Conservation (phyloP, 1,284 basidiomycete genomes). For the Tetrapyrgos nigripes region DNA sequence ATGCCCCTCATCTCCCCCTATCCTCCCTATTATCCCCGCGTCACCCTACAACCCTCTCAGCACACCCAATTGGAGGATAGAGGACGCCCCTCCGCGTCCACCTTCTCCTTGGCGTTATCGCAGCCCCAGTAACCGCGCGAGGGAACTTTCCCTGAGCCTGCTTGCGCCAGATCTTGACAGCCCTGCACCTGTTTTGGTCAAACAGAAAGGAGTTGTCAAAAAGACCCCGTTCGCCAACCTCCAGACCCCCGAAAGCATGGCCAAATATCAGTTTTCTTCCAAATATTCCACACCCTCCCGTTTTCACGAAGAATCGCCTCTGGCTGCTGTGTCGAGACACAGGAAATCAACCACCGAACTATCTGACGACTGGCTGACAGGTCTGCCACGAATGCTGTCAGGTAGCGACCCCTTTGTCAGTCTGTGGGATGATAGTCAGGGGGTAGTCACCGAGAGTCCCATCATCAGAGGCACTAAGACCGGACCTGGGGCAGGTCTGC, state of each 20-base stretch:
- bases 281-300: slow-evolving; percentile 27
- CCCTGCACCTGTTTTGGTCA: slow-evolving; percentile 6
- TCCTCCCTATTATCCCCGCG: slow-evolving; percentile 49
- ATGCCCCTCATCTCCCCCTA: slow-evolving; percentile 30
- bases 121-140: slow-evolving; percentile 69
- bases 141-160: slow-evolving; percentile 69
- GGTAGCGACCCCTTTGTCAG: slow-evolving; percentile 18
- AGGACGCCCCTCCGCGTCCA: slow-evolving; percentile 62
- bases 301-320: slow-evolving; percentile 39
- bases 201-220: slow-evolving; percentile 7
- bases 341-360: slow-evolving; percentile 45
- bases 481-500: slow-evolving; percentile 57
- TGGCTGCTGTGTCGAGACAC: slow-evolving; percentile 27
- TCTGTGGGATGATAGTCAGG: slow-evolving; percentile 40
- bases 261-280: slow-evolving; percentile 33
- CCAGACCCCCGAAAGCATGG: slow-evolving; percentile 42
- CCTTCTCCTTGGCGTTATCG: slow-evolving; percentile 79
- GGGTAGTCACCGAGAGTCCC: slow-evolving; percentile 61
- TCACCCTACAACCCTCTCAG: slow-evolving; percentile 76
- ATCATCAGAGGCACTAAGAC: slow-evolving; percentile 54
- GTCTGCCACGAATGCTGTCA: slow-evolving; percentile 19
- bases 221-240: slow-evolving; percentile 24
- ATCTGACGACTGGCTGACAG: slow-evolving; percentile 56
- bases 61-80: slow-evolving; percentile 50
- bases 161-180: slow-evolving; percentile 41